Conservation (phyloP, 2,329 filamentous ascomycete species). For the Fusarium chuoi region DNA sequence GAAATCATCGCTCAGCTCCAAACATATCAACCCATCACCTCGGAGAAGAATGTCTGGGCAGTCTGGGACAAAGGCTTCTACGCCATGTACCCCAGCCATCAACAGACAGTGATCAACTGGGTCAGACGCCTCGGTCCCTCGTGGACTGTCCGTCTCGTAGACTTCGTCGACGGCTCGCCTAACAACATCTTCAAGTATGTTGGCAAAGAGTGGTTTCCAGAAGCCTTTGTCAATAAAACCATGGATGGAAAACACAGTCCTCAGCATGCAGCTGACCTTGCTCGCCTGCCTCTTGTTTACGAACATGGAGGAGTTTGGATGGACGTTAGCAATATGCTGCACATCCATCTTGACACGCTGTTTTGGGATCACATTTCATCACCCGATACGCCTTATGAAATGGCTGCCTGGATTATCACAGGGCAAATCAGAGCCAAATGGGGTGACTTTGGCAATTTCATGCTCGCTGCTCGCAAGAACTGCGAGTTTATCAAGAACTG, state of each 20-base stretch:
- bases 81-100: conserved; percentile 51
- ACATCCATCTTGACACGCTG: conserved; percentile 53
- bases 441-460: conserved; percentile 54
- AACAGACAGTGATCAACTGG: conserved; percentile 54
- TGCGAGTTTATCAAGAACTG: conserved; percentile 57
- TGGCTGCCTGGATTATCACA: conserved; percentile 48
- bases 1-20: conserved; percentile 47
- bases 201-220: conserved; percentile 43
- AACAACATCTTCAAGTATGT: conserved; percentile 53
- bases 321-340: conserved; percentile 55
- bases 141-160: conserved; percentile 56
- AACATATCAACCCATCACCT: conserved; percentile 46
- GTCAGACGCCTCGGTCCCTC: conserved; percentile 51
- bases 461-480: conserved; percentile 54
- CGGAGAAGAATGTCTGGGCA: conserved; percentile 58
- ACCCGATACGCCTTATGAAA: conserved; percentile 49
- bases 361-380: conserved; percentile 55
- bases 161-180: conserved; percentile 49
- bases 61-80: conserved; percentile 55
- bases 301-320: conserved; percentile 57
- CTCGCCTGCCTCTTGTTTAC: conserved; percentile 55
- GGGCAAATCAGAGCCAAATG: conserved; percentile 48
- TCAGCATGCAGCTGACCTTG: conserved; percentile 59
- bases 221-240: conserved; percentile 39
- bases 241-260: conserved; percentile 54